Evolutionary conservation across 1,284 basidiomycete species (phyloP), one percentile per base, ranked within the genome.

Genomic region (Austroboletus novae-zelandiae): DNA sequence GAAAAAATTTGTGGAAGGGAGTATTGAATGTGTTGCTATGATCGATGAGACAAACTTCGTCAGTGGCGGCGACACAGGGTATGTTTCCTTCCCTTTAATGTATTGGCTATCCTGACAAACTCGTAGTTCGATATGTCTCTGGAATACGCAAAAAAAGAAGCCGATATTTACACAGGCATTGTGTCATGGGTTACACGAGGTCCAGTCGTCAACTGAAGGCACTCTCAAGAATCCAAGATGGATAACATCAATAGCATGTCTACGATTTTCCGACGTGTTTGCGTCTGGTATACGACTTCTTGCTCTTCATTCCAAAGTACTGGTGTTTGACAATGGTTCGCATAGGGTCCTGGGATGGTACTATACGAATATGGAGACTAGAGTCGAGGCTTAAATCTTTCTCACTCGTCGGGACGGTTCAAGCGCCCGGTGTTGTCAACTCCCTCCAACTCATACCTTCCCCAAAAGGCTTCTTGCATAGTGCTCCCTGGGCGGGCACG

Each of bases 41-140:
- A 78, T 99, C 49, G 97, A 99, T 70, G 93, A 98, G 70, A 81
- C 80, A 40, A 91, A 89, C 13, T 97, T 99, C 68, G 70, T 98
- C 15, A 96, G 86, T 54, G 96, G 96, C 1, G 96, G 97, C 15
- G 95, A 99, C 67, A 94, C 89, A 62, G 96, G 97, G 91, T 94
- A 67, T 56, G 80, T 76, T 46, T 13, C 45, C 10, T 54, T 35
- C 1, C 42, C 45, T 35, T 43, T 34, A 69, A 65, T 23, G 20
- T 41, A 30, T 47, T 18, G 40, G 20, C 29, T 41, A 34, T 34
- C 14, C 17, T 18, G 17, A 37, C 9, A 18, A 10, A 15, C 2
- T 25, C 1, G 14, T 58, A 96, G 94, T 1, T 89, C 92, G 6
- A 86, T 99, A 62, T 89, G 84, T 56, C 77, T 99, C 7, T 99